phyloP scores from a whole-genome alignment of 129 eudicot species.

The Oenanthe sinensis region DNA sequence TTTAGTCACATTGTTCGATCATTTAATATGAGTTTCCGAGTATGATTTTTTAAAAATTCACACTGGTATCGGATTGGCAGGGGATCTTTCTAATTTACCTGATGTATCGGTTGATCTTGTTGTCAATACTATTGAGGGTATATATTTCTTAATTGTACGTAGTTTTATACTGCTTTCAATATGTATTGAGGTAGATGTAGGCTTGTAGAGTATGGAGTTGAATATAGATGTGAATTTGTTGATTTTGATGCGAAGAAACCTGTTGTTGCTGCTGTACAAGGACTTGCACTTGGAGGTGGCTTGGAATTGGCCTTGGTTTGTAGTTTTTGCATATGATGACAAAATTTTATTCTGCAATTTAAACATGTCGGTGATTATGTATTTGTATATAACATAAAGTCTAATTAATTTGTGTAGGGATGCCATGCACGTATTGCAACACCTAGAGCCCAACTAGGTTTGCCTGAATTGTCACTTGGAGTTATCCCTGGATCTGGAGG shows the following conservation, averaged over 20 bases:
- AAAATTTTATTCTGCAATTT: background rate
- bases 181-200: background rate
- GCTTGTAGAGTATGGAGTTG: background rate
- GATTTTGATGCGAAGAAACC: constrained; percentile 71
- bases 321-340: constrained; percentile 8
- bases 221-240: background rate
- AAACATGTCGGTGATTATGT: background rate
- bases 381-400: background rate
- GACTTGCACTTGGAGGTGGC: constrained; percentile 99
- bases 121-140: constrained; percentile 67
- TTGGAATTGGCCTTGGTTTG: constrained; percentile 87
- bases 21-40: too few relatives aligned
- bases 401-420: constrained; percentile 35
- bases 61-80: constrained; percentile 31
- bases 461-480: constrained; percentile 92
- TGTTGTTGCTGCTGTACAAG: constrained; percentile 85
- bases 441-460: constrained; percentile 76
- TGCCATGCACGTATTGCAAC: constrained; percentile 92
- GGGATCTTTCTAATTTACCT: constrained; percentile 61
- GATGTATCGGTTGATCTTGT: constrained; percentile 60
- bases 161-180: background rate
- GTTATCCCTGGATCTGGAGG: constrained; percentile 96
- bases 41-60: too few relatives aligned
- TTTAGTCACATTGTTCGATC: background rate
- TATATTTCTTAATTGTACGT: background rate